Percentiles rank a stretch among this genome's conserved stretches.
phyloP scores from a whole-genome alignment of 164 flowering plant species.

The Tinospora cordifolia region DNA sequence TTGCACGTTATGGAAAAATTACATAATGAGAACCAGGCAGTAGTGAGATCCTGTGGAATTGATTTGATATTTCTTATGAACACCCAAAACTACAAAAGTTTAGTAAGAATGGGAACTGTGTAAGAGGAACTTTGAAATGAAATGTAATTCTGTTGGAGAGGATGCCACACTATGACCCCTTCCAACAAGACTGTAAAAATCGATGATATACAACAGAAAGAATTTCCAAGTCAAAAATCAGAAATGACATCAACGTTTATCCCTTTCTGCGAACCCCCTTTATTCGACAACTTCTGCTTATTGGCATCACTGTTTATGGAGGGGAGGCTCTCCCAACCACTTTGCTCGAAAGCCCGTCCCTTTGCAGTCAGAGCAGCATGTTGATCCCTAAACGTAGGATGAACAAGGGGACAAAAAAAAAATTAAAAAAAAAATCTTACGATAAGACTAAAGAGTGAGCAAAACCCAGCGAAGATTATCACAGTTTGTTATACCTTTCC shows the following conservation, averaged over 20 bases:
- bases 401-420: not conserved
- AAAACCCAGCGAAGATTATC: not conserved
- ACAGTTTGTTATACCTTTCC: conserved; percentile 55
- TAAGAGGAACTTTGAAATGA: too few relatives aligned
- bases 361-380: conserved; percentile 69
- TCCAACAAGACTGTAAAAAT: too few relatives aligned
- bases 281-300: not conserved
- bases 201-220: not conserved
- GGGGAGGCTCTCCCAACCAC: conserved; percentile 75
- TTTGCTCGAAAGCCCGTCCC: conserved; percentile 96
- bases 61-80: not conserved
- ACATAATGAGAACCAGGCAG: too few relatives aligned
- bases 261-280: not conserved
- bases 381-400: conserved; percentile 53
- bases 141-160: not conserved
- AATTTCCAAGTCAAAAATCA: not conserved
- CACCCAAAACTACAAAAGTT: not conserved
- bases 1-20: too few relatives aligned
- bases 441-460: not conserved
- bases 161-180: not conserved
- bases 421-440: not conserved
- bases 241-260: not conserved
- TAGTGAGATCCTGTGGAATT: not conserved
- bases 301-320: conserved; percentile 24
- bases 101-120: not conserved